These are phyloP conservation scores for Lentithecium fluviatile DNA, from an alignment of 495 filamentous ascomycete genomes.

Conservation along the genomic window DNA sequence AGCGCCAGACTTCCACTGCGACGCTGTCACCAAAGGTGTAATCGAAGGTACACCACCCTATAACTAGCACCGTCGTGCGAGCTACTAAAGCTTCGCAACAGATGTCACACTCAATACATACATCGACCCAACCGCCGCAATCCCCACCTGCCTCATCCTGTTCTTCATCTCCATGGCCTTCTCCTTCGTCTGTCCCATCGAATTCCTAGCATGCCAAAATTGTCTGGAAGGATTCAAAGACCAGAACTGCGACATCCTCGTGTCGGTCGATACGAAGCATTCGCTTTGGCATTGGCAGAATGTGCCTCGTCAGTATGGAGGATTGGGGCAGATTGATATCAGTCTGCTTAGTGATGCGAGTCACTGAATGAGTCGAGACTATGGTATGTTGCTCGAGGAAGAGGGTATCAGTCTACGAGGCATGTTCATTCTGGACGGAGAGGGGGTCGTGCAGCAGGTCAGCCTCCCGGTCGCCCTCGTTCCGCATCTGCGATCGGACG, in stretches of 20 bases:
- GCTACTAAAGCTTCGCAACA: not conserved
- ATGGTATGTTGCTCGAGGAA: slow-evolving; percentile 31
- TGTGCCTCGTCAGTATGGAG: slow-evolving; percentile 24
- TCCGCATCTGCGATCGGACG: no score
- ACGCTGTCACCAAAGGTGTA: slow-evolving; percentile 19
- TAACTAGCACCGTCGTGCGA: no score
- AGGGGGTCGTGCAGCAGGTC: slow-evolving; percentile 29
- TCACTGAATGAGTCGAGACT: slow-evolving; percentile 32
- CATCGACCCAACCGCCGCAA: not conserved
- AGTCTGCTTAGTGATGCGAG: slow-evolving; percentile 30
- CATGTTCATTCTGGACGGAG: slow-evolving; percentile 28
- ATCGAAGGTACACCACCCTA: slow-evolving; percentile 17
- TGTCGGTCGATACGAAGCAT: slow-evolving; percentile 43
- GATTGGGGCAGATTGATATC: slow-evolving; percentile 27
- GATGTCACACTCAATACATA: slow-evolving; percentile 26
- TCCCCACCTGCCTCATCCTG: slow-evolving; percentile 24
- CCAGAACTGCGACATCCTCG: slow-evolving; percentile 20
- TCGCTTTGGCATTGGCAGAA: slow-evolving; percentile 32
- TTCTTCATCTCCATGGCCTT: slow-evolving; percentile 35
- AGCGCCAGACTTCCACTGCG: slow-evolving; percentile 29
- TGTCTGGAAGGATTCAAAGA: slow-evolving; percentile 28
- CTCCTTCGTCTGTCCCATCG: slow-evolving; percentile 35
- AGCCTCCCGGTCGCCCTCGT: no score
- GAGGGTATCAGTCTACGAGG: slow-evolving; percentile 31
- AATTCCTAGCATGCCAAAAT: slow-evolving; percentile 35